A percentile compares a stretch with the other conserved stretches of the same genome.
These are phyloP conservation scores for Kazachstania taianensis DNA, from an alignment of 805 yeast genomes.

Conservation along the genomic window DNA sequence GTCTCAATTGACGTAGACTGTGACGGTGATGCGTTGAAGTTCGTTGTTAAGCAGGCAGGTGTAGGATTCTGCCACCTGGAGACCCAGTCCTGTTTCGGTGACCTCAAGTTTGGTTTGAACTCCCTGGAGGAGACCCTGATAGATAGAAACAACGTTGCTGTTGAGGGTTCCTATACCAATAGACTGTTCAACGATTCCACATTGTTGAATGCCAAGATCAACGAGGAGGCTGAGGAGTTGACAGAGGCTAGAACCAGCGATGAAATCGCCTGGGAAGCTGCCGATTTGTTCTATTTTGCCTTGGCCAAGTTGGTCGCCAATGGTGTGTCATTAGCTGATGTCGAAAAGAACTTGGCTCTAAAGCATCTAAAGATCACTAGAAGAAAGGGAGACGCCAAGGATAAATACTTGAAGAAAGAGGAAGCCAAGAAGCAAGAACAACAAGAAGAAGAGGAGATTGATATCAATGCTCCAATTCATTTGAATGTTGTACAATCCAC, in stretches of 20 bases:
- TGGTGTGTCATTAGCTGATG: constrained; percentile 72
- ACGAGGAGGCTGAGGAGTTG: constrained; percentile 94
- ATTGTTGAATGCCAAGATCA: constrained; percentile 74
- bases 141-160: constrained; percentile 55
- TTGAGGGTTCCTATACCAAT: constrained; percentile 90
- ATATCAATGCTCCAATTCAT: constrained; percentile 14
- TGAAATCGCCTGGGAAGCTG: constrained; percentile 93
- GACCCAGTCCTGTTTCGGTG: constrained; percentile 71
- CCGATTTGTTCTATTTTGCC: constrained; percentile 78
- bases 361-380: constrained; percentile 83
- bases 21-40: constrained; percentile 84
- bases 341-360: constrained; percentile 73
- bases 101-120: constrained; percentile 46
- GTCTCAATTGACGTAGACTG: constrained; percentile 68
- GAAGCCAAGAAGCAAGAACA: constrained; percentile 13
- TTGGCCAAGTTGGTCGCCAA: constrained; percentile 60
- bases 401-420: constrained; percentile 45
- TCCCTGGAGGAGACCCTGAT: constrained; percentile 56
- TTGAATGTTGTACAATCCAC: constrained; percentile 19
- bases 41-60: constrained; percentile 76
- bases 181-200: constrained; percentile 72
- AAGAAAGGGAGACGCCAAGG: constrained; percentile 93
- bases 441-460: constrained; percentile 13
- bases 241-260: constrained; percentile 64
- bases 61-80: constrained; percentile 89